Conservation (phyloP, 73 alveolate genomes). For the Paramecium caudatum region DNA sequence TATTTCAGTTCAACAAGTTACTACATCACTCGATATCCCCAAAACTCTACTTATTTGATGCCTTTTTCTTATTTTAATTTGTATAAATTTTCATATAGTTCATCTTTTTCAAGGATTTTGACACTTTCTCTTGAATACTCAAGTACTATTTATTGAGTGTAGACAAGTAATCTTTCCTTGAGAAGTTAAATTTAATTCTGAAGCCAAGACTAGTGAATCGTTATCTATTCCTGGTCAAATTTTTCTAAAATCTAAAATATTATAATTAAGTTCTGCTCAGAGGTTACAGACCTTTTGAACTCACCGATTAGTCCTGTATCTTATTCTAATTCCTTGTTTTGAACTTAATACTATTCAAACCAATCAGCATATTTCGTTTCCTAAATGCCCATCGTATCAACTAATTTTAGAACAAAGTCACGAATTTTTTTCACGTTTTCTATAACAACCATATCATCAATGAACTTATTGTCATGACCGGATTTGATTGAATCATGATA, state of each 20-base stretch:
- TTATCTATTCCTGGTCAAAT: not conserved
- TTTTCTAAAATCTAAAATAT: not conserved
- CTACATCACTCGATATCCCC: not conserved
- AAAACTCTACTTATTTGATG: not conserved
- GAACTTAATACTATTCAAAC: not conserved
- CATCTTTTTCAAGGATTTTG: not conserved
- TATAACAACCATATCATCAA: not conserved
- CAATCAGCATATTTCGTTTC: not conserved
- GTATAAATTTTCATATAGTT: not conserved
- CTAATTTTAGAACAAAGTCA: not conserved
- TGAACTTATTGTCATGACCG: not conserved
- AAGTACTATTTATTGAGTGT: not conserved
- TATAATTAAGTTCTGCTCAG: constrained; percentile 15
- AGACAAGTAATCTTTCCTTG: not conserved
- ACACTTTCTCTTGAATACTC: not conserved
- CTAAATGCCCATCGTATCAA: not conserved
- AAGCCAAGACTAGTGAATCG: not conserved
- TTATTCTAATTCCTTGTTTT: too few relatives aligned
- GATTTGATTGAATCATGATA: not conserved
- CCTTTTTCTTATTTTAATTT: not conserved
- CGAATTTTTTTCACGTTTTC: not conserved
- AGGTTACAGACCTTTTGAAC: not conserved
- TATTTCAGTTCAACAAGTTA: not conserved
- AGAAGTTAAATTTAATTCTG: not conserved
- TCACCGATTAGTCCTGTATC: constrained; percentile 20